phyloP scores from a whole-genome alignment of 1,284 basidiomycete genomes.

The Flammula alnicola region DNA sequence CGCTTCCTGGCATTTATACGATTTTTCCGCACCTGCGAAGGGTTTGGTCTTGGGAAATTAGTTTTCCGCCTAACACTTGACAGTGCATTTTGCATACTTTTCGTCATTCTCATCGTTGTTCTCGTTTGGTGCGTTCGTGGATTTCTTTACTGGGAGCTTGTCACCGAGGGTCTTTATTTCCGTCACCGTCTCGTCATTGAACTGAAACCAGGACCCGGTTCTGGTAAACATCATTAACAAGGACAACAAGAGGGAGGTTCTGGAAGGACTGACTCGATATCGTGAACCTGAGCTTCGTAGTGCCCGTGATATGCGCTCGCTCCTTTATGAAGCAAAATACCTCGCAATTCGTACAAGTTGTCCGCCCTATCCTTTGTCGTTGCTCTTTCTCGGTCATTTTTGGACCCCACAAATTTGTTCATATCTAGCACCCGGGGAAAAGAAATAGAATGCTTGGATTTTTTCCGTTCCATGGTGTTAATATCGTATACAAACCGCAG shows the following conservation, averaged over 20 bases:
- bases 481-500: slow-evolving; percentile 89
- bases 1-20: slow-evolving; percentile 44
- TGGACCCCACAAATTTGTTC: slow-evolving; percentile 56
- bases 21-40: slow-evolving; percentile 27
- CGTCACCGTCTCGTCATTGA: slow-evolving; percentile 83
- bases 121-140: slow-evolving; percentile 27
- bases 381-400: slow-evolving; percentile 23
- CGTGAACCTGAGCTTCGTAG: slow-evolving; percentile 88
- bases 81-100: slow-evolving; percentile 21
- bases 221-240: slow-evolving; percentile 42
- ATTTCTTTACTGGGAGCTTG: slow-evolving; percentile 28
- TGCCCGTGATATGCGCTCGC: slow-evolving; percentile 90
- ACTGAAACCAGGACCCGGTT: slow-evolving; percentile 82
- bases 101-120: slow-evolving; percentile 31
- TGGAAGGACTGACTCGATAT: slow-evolving; percentile 60
- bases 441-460: slow-evolving; percentile 77
- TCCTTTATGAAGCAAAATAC: slow-evolving; percentile 85
- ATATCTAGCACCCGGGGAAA: slow-evolving; percentile 82
- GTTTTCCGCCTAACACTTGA: slow-evolving; percentile 5
- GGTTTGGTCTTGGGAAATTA: slow-evolving; percentile 24
- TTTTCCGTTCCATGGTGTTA: slow-evolving; percentile 77
- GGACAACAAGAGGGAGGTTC: neutral
- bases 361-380: slow-evolving; percentile 22
- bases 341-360: slow-evolving; percentile 76
- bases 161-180: slow-evolving; percentile 61